Evolutionary conservation across 139 green algal genomes (phyloP), one percentile per base, ranked within the genome.

Genomic region (Haematococcus sp.): DNA sequence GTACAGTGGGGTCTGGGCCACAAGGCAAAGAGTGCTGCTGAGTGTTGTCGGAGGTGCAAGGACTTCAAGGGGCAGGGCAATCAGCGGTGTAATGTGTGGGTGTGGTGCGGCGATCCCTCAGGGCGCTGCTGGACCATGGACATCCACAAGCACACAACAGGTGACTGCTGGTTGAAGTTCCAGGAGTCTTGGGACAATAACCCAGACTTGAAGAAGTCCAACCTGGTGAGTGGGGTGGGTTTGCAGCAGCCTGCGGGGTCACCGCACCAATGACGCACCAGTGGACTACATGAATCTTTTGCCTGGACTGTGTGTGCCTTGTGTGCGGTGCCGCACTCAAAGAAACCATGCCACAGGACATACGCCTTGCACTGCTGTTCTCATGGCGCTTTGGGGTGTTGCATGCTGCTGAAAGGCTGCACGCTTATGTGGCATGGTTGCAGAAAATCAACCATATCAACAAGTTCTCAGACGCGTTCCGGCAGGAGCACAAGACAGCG

Each of bases 401-500:
- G n/a, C n/a, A n/a, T n/a, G n/a, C n/a, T n/a, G n/a, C n/a, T n/a
- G n/a, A n/a, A n/a, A n/a, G n/a, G n/a, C n/a, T n/a, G n/a, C n/a
- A n/a, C n/a, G n/a, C n/a, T n/a, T n/a, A n/a, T n/a, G n/a, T n/a
- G n/a, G n/a, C n/a, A n/a, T n/a, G n/a, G n/a, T 11, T 49, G 40
- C 40, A 49, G 40, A 65, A 65, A 11, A 19, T 65, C 23, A 65
- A 65, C 58, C 28, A 30, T n/a, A 65, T 40, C 28, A 9, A 30
- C 23, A 30, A 65, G 23, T 65, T 65, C 58, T 30, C 58, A 16
- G 23, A 28, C 15, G 58, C 23, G 3, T 65, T 65, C 58, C 58
- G 58, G 17, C n/a, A 28, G 30, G 58, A 65, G 58, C 58, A 65
- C 58, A 65, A 65, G 58, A 65, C 58, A 22, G 58, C 58, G 40